These are phyloP conservation scores for Leccinum olivaceopallidum DNA, from an alignment of 768 basidiomycete genomes.

Conservation along the genomic window DNA sequence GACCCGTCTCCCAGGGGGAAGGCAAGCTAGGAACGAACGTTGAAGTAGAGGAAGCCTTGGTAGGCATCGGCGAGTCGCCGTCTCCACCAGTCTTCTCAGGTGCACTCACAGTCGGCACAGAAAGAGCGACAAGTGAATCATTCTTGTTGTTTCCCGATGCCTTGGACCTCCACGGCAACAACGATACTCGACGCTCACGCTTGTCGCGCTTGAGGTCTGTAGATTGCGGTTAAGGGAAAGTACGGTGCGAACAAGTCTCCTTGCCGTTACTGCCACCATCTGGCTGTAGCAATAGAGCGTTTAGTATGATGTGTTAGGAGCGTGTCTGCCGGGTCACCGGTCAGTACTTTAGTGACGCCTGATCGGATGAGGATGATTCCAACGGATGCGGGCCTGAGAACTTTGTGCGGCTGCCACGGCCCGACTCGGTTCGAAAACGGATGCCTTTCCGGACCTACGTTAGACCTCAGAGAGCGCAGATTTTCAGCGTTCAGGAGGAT, in stretches of 20 bases:
- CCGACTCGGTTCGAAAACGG: not conserved
- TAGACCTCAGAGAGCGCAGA: no score
- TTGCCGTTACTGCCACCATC: constrained; percentile 15
- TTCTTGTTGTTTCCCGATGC: constrained; percentile 6
- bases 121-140: not conserved
- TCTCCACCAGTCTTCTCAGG: not conserved
- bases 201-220: constrained; percentile 20
- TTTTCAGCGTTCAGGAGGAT: no score
- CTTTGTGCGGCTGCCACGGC: not conserved
- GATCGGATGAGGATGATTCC: no score
- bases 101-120: not conserved
- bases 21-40: not conserved
- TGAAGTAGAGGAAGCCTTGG: not conserved
- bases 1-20: not conserved
- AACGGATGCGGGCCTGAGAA: not conserved
- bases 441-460: no score
- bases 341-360: no score
- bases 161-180: constrained; percentile 26
- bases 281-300: not conserved
- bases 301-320: not conserved
- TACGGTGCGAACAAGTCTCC: constrained; percentile 9
- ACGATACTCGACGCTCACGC: constrained; percentile 17
- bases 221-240: constrained; percentile 8
- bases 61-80: not conserved
- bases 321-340: no score